Evolutionary conservation across 2,329 filamentous ascomycete genomes (phyloP).

Genomic region (Aureobasidium sp.): DNA sequence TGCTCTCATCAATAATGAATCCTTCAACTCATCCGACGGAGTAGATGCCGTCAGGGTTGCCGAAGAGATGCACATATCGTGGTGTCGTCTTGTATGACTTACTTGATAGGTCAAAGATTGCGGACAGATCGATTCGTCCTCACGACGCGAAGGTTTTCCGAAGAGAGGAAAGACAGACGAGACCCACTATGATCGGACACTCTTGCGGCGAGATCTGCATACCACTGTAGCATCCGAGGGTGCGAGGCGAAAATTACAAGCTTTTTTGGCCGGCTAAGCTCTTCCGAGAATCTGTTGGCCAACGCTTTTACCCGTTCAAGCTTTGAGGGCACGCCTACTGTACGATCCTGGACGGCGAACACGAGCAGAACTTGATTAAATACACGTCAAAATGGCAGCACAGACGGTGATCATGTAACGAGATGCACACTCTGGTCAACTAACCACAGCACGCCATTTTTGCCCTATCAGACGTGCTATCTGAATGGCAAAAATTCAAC

Average conservation of each 20-base stretch:
- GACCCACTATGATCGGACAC: neutral
- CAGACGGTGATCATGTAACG: neutral
- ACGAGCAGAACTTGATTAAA: neutral
- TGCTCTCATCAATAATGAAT: neutral
- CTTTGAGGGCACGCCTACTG: neutral
- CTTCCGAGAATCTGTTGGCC: neutral
- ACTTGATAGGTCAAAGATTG: neutral
- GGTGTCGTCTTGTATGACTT: no score
- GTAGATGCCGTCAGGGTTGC: neutral
- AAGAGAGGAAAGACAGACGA: neutral
- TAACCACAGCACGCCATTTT: slow-evolving; percentile 1
- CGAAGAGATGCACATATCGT: no score
- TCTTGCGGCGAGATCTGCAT: neutral
- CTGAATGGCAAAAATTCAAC: neutral
- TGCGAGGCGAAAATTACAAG: slow-evolving; percentile 6
- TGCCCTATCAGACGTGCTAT: slow-evolving; percentile 8
- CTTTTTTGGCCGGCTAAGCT: neutral
- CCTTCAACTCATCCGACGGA: neutral
- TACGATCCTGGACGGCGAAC: neutral
- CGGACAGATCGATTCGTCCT: neutral
- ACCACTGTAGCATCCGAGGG: slow-evolving; percentile 1
- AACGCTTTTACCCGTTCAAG: neutral
- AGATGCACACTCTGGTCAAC: neutral
- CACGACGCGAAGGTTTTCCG: neutral
- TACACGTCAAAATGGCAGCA: neutral